These are phyloP conservation scores for Xylaria scruposa DNA, from an alignment of 495 filamentous ascomycete genomes.

Conservation along the genomic window DNA sequence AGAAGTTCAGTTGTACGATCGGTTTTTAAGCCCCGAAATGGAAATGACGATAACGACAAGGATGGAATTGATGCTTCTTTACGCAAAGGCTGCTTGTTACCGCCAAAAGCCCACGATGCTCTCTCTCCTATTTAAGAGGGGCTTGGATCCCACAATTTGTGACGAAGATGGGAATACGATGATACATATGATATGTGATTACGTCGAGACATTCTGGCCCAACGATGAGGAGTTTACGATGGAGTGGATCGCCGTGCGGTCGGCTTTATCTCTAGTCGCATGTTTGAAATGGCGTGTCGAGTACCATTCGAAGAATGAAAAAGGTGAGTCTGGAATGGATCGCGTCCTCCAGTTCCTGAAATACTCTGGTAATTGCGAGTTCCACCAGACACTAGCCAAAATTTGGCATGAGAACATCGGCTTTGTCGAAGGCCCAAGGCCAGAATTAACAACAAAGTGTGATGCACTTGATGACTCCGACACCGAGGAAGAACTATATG, in stretches of 20 bases:
- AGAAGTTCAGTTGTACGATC: neutral
- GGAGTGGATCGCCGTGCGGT: slow-evolving; percentile 4
- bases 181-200: slow-evolving; percentile 29
- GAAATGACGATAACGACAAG: neutral
- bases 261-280: slow-evolving; percentile 9
- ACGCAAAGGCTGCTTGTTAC: slow-evolving; percentile 29
- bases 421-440: neutral
- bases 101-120: slow-evolving; percentile 28
- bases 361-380: slow-evolving; percentile 28
- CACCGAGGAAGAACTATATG: neutral
- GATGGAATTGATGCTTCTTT: slow-evolving; percentile 10
- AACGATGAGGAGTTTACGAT: slow-evolving; percentile 14
- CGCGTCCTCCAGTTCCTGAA: slow-evolving; percentile 25
- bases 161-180: slow-evolving; percentile 30
- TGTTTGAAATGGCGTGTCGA: slow-evolving; percentile 7
- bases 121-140: slow-evolving; percentile 12
- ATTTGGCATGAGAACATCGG: neutral
- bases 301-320: slow-evolving; percentile 15
- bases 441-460: neutral
- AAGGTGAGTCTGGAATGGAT: slow-evolving; percentile 25
- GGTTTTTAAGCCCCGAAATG: neutral
- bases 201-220: slow-evolving; percentile 21
- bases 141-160: slow-evolving; percentile 8
- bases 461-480: neutral
- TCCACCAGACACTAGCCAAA: slow-evolving; percentile 19